Base-by-base conservation (phyloP, 1,139 yeast species). In the Nakaseomyces glabratus region DNA sequence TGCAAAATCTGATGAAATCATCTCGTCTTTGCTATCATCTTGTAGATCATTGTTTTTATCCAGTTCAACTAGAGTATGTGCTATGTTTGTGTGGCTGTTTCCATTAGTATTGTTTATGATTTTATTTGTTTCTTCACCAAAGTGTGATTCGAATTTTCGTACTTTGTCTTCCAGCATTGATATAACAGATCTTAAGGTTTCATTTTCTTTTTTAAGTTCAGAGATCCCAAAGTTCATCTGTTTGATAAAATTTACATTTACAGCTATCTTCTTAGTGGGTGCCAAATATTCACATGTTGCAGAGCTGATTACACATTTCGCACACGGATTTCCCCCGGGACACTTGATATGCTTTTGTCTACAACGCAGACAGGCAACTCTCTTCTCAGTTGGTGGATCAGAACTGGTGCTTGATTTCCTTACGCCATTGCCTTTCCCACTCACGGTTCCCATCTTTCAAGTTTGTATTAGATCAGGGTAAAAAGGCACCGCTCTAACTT, bases 251-350 rank as follows among this genome's bases (percentile, higher is more conserved):
- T 76, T 77, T 72, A 81, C 69, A 1, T 90, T 77, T 0, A 82
- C 82, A 20, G 81, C 85, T 13, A 82, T 69, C 52, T 82, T 81
- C 61, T 75, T 78, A 37, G 80, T 86, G 2, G 82, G 85, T 51
- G 80, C 90, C 15, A 74, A 69, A 47, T 82, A 82, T 48, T 80
- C 86, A 61, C 94, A 82, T 21, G 67, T 65, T 2, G 76, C 63
- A 37, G 67, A 69, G 12, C 82, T 73, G 34, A 68, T 57, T 13
- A 58, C 61, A 53, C 94, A 82, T 48, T 77, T 76, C 37, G 65
- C 60, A 54, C 94, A 82, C 0, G 88, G 85, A 22, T 76, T 71
- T 1, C 85, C 90, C 1, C 93, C 93, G 8, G 86, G 86, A 51
- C 94, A 82, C 44, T 82, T 71, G 24, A 79, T 76, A 55, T 82